Evolutionary conservation across 306 rosid genomes (phyloP).

Genomic region (Dalbergia cochinchinensis): DNA sequence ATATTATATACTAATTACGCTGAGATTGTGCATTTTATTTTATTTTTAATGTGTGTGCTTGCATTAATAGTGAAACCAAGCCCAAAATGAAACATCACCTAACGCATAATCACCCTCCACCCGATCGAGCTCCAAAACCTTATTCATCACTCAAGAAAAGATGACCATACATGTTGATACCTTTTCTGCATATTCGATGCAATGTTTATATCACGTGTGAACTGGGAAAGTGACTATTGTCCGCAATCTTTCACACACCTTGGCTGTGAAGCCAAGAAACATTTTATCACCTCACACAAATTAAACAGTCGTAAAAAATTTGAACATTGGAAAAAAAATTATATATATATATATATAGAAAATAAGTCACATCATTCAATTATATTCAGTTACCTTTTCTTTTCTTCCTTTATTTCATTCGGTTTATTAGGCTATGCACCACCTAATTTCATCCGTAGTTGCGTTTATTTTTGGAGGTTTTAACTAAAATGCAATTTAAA

Average conservation of each 20-base stretch:
- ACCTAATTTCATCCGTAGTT: no score
- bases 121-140: conserved; percentile 22
- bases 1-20: no score
- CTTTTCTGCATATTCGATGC: conserved; percentile 23
- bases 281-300: conserved; percentile 10
- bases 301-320: not conserved
- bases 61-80: no score
- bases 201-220: conserved; percentile 10
- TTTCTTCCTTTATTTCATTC: not conserved
- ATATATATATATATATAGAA: not conserved
- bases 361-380: not conserved
- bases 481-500: no score
- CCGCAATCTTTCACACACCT: conserved; percentile 30
- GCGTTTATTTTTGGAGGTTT: no score
- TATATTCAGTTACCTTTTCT: no score
- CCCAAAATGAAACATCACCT: conserved; percentile 51
- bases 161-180: not conserved
- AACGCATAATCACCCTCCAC: conserved; percentile 45
- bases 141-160: not conserved
- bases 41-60: no score
- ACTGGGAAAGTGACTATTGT: conserved; percentile 30
- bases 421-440: not conserved
- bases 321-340: not conserved
- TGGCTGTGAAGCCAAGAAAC: conserved; percentile 70
- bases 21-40: no score